Base-by-base conservation (phyloP, 2,329 filamentous ascomycete genomes). In the Aspergillus fumigatus region DNA sequence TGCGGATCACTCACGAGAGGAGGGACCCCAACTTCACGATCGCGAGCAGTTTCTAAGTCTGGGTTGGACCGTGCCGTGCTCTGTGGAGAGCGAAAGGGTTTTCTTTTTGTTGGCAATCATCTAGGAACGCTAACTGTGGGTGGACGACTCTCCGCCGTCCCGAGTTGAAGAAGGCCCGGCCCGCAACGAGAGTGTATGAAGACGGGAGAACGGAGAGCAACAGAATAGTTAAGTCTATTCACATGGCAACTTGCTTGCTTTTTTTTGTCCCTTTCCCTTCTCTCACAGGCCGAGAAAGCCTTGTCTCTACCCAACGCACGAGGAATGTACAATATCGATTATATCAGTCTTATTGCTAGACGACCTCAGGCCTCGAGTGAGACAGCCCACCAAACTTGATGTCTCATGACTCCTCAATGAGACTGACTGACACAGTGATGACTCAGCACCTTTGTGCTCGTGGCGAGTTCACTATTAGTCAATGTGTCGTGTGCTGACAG, bases 161-260 rank as follows among this genome's bases (percentile, higher is more conserved):
- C 49, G 43, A 56, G 41, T 48, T 52, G 50, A 54, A 56, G 40
- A 61, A 58, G 61, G 57, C 49, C 60, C 60, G 60, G 60, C 55
- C 60, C 60, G 60, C 52, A 50, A 54, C 45, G 41, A 51, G 50
- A 53, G 43, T 47, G 41, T 45, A 50, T 53, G 25, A 35, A 17
- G 32, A 35, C 32, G 32, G 32, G 5, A 35, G 32, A 35, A 35
- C 32, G 32, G 32, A 14, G 32, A 35, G 17, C 32, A 6, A 35
- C 32, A 4, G 14, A 35, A 35, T 35, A 35, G 32, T 35, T 35
- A 35, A 35, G 32, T 38, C 32, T 35, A 35, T 35, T 17, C 14
- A 35, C 2, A 35, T 35, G 11, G 32, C 17, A 38, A 38, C 32
- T 17, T 38, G 32, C 32, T 35, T 35, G 32, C 32, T 38, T 38